Conservation (phyloP, 176 grass and related monocot genomes). For the Oryza meridionalis region DNA sequence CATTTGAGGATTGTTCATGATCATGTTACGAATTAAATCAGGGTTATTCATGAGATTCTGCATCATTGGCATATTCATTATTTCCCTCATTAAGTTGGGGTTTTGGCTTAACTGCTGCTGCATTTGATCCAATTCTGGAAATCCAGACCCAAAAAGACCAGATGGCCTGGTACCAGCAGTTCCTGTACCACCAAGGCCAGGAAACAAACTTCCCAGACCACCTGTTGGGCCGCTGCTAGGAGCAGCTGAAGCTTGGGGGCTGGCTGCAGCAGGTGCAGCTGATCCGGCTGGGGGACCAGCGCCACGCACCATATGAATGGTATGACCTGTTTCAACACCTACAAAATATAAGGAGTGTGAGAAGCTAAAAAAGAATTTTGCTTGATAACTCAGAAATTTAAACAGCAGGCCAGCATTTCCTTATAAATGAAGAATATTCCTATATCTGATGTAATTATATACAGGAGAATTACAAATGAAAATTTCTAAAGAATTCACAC, state of each 20-base stretch:
- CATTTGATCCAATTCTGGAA: slow-evolving; percentile 85
- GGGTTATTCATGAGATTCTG: slow-evolving; percentile 95
- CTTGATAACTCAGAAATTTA: slow-evolving; percentile 16
- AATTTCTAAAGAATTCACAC: neutral
- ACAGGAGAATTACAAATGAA: neutral
- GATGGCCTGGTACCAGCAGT: slow-evolving; percentile 47
- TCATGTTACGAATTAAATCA: slow-evolving; percentile 92
- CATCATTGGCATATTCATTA: slow-evolving; percentile 95
- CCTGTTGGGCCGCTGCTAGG: slow-evolving; percentile 52
- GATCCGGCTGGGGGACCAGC: slow-evolving; percentile 54
- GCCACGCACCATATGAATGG: slow-evolving; percentile 94
- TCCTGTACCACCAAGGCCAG: slow-evolving; percentile 66
- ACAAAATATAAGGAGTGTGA: slow-evolving; percentile 35
- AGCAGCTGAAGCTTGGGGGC: slow-evolving; percentile 52
- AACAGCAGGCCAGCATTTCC: slow-evolving; percentile 7
- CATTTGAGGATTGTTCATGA: slow-evolving; percentile 98
- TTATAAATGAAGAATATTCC: slow-evolving; percentile 17
- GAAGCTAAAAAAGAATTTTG: slow-evolving; percentile 26
- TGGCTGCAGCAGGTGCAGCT: slow-evolving; percentile 53
- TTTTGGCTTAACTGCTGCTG: slow-evolving; percentile 97
- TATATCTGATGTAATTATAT: slow-evolving; percentile 22
- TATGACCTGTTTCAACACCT: slow-evolving; percentile 96
- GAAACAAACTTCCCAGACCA: slow-evolving; percentile 57
- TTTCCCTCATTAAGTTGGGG: slow-evolving; percentile 93
- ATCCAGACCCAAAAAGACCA: slow-evolving; percentile 54